phyloP scores from a whole-genome alignment of 176 grass and related monocot genomes.

The Cocos nucifera region DNA sequence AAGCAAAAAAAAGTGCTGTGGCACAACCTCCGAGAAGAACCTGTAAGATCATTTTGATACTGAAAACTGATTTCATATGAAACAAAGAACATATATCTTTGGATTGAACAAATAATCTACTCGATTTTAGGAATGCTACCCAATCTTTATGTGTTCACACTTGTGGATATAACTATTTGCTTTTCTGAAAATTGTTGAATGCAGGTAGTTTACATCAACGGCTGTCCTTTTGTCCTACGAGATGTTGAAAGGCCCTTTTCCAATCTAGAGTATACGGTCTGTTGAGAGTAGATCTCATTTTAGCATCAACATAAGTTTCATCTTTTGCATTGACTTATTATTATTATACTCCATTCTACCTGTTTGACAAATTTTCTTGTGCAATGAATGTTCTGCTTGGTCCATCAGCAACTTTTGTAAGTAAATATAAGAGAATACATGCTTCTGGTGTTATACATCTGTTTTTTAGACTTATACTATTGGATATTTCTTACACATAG shows the following conservation, averaged over 20 bases:
- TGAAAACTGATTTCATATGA: not conserved
- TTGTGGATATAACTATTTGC: no score
- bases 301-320: not conserved
- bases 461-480: no score
- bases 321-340: slow-evolving; percentile 6
- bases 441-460: no score
- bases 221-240: slow-evolving; percentile 83
- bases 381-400: no score
- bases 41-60: slow-evolving; percentile 35
- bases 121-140: no score
- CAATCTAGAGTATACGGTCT: slow-evolving; percentile 97
- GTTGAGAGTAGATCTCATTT: slow-evolving; percentile 2
- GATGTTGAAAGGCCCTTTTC: slow-evolving; percentile 98
- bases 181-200: slow-evolving; percentile 16
- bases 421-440: no score
- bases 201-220: slow-evolving; percentile 93
- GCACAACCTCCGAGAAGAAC: slow-evolving; percentile 97
- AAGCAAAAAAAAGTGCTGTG: slow-evolving; percentile 68
- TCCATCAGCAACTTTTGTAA: no score
- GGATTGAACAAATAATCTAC: no score
- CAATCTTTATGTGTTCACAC: not conserved
- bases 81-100: no score
- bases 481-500: no score
- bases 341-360: not conserved
- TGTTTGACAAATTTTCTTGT: no score